Evolutionary conservation across 1,139 yeast species (phyloP).

Genomic region (Suhomyces maxii): DNA sequence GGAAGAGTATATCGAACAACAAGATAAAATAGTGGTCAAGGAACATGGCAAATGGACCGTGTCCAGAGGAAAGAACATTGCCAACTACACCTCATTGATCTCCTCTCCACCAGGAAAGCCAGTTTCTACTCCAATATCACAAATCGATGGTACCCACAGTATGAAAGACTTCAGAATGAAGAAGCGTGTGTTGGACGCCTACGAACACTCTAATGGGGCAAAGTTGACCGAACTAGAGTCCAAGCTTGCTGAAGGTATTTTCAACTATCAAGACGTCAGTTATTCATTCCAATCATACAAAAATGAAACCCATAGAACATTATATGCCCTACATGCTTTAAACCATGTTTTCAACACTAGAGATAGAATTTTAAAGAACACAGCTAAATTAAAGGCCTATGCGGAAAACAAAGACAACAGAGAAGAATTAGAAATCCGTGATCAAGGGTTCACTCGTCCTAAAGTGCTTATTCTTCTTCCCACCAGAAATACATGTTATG

Average conservation of each 20-base stretch:
- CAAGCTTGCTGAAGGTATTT: constrained; percentile 54
- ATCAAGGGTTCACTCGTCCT: constrained; percentile 95
- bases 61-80: constrained; percentile 15
- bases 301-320: constrained; percentile 55
- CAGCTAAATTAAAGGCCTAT: constrained; percentile 51
- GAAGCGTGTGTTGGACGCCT: constrained; percentile 33
- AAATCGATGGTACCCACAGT: constrained; percentile 1
- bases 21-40: constrained; percentile 21
- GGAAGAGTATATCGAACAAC: constrained; percentile 44
- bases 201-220: constrained; percentile 15
- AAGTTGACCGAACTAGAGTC: constrained; percentile 25
- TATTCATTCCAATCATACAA: constrained; percentile 51
- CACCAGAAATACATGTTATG: constrained; percentile 76
- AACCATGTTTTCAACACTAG: constrained; percentile 88
- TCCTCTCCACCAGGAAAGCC: constrained; percentile 34
- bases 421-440: constrained; percentile 65
- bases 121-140: constrained; percentile 8
- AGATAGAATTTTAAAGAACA: constrained; percentile 76
- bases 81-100: constrained; percentile 25
- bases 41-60: constrained; percentile 30
- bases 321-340: constrained; percentile 69
- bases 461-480: constrained; percentile 83
- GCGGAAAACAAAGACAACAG: constrained; percentile 45
- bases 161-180: constrained; percentile 24
- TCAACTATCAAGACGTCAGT: constrained; percentile 71